phyloP scores from a whole-genome alignment of 2,329 filamentous ascomycete species.

The Pleochaeta shiraiana region DNA sequence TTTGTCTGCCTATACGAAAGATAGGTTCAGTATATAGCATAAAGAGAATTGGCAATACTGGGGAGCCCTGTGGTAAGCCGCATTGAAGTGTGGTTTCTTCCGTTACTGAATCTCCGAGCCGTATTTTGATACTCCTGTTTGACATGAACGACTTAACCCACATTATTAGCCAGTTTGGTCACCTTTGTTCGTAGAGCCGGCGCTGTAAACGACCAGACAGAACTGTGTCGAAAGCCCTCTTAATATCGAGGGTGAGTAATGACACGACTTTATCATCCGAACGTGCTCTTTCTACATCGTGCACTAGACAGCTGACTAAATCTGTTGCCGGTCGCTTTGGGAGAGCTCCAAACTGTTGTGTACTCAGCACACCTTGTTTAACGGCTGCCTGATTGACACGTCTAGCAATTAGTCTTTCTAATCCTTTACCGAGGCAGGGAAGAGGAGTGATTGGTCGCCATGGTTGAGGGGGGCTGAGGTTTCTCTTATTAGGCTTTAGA shows the following conservation, averaged over 20 bases:
- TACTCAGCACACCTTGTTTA: not conserved
- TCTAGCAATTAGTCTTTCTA: too few relatives aligned
- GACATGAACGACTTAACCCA: not conserved
- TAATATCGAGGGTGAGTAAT: too few relatives aligned
- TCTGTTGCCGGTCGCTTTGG: not conserved
- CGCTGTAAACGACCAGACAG: not conserved
- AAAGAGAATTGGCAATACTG: not conserved
- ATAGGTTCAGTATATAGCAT: not conserved
- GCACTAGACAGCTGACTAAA: not conserved
- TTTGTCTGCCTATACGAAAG: not conserved
- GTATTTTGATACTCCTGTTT: not conserved
- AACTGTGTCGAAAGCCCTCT: too few relatives aligned
- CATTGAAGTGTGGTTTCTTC: not conserved
- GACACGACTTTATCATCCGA: too few relatives aligned
- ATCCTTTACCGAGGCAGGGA: too few relatives aligned
- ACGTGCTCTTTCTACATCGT: not conserved
- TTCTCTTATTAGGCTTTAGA: not conserved
- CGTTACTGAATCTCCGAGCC: not conserved
- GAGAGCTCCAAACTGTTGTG: not conserved
- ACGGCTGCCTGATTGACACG: not conserved
- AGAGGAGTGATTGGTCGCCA: too few relatives aligned
- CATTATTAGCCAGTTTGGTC: not conserved
- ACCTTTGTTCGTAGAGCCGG: not conserved
- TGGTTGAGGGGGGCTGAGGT: not conserved
- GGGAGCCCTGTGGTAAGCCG: not conserved